Base-by-base conservation (phyloP, 2,329 filamentous ascomycete genomes). In the Didymella sp. region DNA sequence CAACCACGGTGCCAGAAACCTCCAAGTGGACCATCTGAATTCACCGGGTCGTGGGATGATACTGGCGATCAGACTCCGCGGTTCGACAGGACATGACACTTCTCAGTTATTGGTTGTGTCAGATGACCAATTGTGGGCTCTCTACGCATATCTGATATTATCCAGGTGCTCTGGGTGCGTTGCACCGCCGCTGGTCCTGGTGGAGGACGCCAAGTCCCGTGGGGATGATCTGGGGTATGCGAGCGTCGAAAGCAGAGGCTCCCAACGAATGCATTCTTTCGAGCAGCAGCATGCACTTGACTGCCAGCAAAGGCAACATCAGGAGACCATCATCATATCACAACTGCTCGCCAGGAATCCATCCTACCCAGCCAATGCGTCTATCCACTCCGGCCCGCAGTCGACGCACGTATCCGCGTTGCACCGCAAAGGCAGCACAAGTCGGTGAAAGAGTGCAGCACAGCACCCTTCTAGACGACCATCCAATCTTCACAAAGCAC, bases 161-260 rank as follows among this genome's bases (percentile, higher is more conserved):
- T 51, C 49, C 63, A 62, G 44, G 46, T 60, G 61, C 54, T 52
- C 28, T 61, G 58, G 46, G 46, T 60, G 59, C 31, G 61, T 69
- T 62, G 46, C 67, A 69, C 67, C 21, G 48, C 63, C 64, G 64
- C 44, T 56, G 53, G 44, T 52, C n/a, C 60, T 57, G 55, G 48
- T 46, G 28, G 42, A 59, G 38, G 28, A 55, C 56, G 47, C 51
- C 30, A 37, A 57, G 40, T 51, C 27, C 54, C 61, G 64, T 61
- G 64, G 66, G 63, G 59, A 49, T 55, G 50, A 53, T 60, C 63
- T 61, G 67, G 65, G 63, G 64, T 63, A 67, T 59, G 47, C 43
- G 58, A 46, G 59, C 37, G 28, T 61, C 46, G 45, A 58, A 62
- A 57, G 59, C 63, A 67, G 57, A 48, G 24, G 51, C 58, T 52